Conservation (phyloP, 805 yeast genomes). For the Spathaspora passalidarum region DNA sequence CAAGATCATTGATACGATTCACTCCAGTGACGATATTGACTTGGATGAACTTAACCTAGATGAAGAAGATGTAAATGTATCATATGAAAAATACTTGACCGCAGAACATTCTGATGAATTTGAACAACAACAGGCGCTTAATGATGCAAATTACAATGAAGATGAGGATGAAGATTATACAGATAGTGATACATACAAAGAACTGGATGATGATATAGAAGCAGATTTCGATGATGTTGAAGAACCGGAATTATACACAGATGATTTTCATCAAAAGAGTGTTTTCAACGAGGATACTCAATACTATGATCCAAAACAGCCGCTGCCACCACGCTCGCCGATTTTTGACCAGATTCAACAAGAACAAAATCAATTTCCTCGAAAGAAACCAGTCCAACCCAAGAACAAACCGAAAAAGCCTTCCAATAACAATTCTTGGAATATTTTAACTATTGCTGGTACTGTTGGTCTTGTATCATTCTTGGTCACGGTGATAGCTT, state of each 20-base stretch:
- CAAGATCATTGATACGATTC: neutral
- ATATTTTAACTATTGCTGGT: neutral
- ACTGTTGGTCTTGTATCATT: neutral
- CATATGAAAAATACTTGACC: slow-evolving; percentile 3
- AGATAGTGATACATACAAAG: slow-evolving; percentile 2
- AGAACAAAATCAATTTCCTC: neutral
- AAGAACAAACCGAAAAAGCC: neutral
- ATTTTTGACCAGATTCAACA: neutral
- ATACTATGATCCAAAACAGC: neutral
- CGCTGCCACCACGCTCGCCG: neutral
- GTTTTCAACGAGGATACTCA: slow-evolving; percentile 2
- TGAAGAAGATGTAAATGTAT: slow-evolving; percentile 6
- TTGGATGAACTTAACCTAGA: no score
- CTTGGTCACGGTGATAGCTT: neutral
- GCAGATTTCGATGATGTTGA: slow-evolving; percentile 6
- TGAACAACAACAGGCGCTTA: neutral
- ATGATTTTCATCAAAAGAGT: slow-evolving; percentile 1
- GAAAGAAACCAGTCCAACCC: neutral
- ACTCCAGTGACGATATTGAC: neutral
- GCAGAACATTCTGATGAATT: neutral
- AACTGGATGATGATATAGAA: slow-evolving; percentile 4
- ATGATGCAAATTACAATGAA: slow-evolving; percentile 8
- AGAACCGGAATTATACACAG: slow-evolving; percentile 1
- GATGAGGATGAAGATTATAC: slow-evolving; percentile 9
- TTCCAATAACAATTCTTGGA: no score